Evolutionary conservation across 2,329 filamentous ascomycete genomes (phyloP).

Genomic region (Lecanoromycetidae sp.): DNA sequence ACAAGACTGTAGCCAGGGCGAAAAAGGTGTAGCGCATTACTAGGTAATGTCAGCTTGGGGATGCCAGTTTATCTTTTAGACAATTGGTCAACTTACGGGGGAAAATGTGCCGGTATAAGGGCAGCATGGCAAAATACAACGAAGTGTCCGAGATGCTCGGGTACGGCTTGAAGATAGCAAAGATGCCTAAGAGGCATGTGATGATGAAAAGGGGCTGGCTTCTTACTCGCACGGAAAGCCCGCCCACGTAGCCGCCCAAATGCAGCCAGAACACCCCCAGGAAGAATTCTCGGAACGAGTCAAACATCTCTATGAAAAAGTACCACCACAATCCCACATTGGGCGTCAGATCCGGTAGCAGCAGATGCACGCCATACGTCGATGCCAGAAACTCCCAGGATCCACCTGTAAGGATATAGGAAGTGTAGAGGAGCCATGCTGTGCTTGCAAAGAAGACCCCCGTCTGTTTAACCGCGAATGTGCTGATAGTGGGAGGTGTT

Average conservation of each 20-base stretch:
- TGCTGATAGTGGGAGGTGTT: constrained; percentile 21
- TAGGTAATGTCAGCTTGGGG: constrained; percentile 27
- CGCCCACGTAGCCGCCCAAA: constrained; percentile 77
- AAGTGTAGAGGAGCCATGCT: constrained; percentile 55
- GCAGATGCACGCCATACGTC: constrained; percentile 86
- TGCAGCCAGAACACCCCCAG: constrained; percentile 97
- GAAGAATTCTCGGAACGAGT: constrained; percentile 94
- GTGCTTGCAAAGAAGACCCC: constrained; percentile 43
- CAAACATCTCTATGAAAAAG: constrained; percentile 99
- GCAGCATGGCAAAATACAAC: constrained; percentile 69
- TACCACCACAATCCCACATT: constrained; percentile 99
- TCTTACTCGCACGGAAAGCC: constrained; percentile 68
- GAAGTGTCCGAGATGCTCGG: constrained; percentile 84
- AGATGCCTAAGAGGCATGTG: constrained; percentile 73
- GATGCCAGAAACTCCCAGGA: constrained; percentile 82
- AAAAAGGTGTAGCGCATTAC: constrained; percentile 92
- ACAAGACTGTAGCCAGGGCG: constrained; percentile 68
- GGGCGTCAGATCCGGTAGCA: constrained; percentile 82
- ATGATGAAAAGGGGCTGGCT: constrained; percentile 78
- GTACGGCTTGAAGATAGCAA: constrained; percentile 94
- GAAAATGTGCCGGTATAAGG: constrained; percentile 82
- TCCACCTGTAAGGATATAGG: constrained; percentile 57
- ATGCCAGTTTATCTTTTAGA: fast-evolving
- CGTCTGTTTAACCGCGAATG: constrained; percentile 46
- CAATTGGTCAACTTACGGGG: constrained; percentile 47